A percentile compares a stretch with the other conserved stretches of the same genome.
Evolutionary conservation across 2,329 filamentous ascomycete genomes (phyloP).

Genomic region (Cladophialophora exuberans): DNA sequence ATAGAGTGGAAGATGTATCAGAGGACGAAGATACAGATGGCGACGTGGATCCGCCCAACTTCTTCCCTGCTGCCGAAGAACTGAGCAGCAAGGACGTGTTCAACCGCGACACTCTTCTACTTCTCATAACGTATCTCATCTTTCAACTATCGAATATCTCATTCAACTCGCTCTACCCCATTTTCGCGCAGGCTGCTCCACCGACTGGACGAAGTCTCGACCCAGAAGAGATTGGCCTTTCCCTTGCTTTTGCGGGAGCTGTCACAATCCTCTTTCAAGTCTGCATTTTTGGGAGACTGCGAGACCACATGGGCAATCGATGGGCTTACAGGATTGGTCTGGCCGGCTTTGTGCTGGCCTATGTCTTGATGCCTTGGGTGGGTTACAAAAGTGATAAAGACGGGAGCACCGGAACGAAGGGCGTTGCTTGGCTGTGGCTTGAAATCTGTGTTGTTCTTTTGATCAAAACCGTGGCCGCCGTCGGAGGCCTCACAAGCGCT

Average conservation of each 20-base stretch:
- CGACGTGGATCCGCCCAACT: slow-evolving; percentile 44
- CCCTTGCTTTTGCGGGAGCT: slow-evolving; percentile 79
- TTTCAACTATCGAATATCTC: slow-evolving; percentile 94
- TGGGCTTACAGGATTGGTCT: slow-evolving; percentile 79
- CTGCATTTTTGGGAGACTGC: slow-evolving; percentile 77
- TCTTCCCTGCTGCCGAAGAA: slow-evolving; percentile 46
- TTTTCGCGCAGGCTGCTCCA: slow-evolving; percentile 76
- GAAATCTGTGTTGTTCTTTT: slow-evolving; percentile 82
- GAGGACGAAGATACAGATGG: slow-evolving; percentile 40
- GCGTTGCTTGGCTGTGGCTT: slow-evolving; percentile 72
- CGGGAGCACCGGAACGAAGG: slow-evolving; percentile 54
- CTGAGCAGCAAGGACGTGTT: slow-evolving; percentile 65
- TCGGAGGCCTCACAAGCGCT: slow-evolving; percentile 87
- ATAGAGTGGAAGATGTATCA: slow-evolving; percentile 16
- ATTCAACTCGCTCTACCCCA: slow-evolving; percentile 93
- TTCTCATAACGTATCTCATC: slow-evolving; percentile 84
- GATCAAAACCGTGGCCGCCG: slow-evolving; percentile 86
- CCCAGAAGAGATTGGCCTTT: slow-evolving; percentile 81
- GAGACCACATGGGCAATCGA: slow-evolving; percentile 80
- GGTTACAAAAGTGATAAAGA: slow-evolving; percentile 69
- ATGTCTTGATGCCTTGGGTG: slow-evolving; percentile 86
- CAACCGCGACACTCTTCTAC: slow-evolving; percentile 78
- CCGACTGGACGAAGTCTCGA: slow-evolving; percentile 77
- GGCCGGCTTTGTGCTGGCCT: slow-evolving; percentile 77
- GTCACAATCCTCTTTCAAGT: slow-evolving; percentile 91